phyloP scores from a whole-genome alignment of 2,329 filamentous ascomycete genomes.

The Fusarium dlaminii region DNA sequence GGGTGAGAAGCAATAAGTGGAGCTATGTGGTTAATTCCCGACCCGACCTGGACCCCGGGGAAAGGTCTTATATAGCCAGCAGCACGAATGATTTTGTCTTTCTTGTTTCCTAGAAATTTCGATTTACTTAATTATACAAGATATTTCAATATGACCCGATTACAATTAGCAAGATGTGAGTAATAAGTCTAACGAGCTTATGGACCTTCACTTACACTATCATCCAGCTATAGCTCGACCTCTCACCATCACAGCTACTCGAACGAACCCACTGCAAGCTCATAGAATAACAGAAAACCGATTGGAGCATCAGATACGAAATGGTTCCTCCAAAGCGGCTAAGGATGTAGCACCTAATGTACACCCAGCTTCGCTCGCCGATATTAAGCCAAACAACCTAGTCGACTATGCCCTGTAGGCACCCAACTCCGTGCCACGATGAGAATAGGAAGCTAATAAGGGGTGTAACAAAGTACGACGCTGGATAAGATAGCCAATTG shows the following conservation, averaged over 20 bases:
- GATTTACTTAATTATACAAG: not conserved
- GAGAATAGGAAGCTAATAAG: not conserved
- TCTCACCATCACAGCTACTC: not conserved
- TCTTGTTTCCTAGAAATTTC: not conserved
- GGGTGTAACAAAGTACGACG: slow-evolving; percentile 52
- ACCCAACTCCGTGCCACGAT: rapidly evolving
- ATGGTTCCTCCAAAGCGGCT: not conserved
- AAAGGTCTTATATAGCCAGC: not conserved
- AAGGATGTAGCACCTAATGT: not conserved
- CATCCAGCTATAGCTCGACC: not conserved
- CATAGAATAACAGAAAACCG: not conserved
- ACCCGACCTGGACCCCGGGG: not conserved
- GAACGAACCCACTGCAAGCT: not conserved
- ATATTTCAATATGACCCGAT: not conserved
- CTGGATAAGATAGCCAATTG: slow-evolving; percentile 66
- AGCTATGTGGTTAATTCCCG: slow-evolving; percentile 24
- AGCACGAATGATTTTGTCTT: not conserved
- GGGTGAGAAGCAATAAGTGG: not conserved
- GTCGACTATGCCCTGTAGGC: slow-evolving; percentile 30
- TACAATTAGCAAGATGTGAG: slow-evolving; percentile 9
- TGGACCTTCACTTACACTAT: slow-evolving; percentile 16
- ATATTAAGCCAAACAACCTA: slow-evolving; percentile 17
- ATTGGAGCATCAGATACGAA: not conserved
- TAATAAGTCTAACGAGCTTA: not conserved
- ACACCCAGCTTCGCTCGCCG: not conserved